Conservation (phyloP, 805 yeast genomes). For the Metschnikowia proteae region DNA sequence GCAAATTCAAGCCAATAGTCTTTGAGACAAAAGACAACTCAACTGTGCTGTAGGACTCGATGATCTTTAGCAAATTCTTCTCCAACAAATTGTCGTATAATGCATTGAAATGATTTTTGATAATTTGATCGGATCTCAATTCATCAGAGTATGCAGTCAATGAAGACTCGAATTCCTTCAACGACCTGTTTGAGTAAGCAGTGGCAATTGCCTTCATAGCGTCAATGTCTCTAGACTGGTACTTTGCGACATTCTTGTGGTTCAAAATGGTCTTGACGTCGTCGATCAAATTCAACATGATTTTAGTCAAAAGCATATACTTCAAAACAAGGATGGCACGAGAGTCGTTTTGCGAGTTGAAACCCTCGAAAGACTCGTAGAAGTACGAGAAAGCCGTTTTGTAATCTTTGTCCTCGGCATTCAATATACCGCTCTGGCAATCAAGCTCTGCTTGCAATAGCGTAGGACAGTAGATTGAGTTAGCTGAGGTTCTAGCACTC, state of each 20-base stretch:
- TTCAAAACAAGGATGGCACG: conserved; percentile 74
- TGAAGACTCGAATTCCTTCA: conserved; percentile 87
- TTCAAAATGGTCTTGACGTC: conserved; percentile 77
- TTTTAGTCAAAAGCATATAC: conserved; percentile 88
- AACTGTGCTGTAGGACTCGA: conserved; percentile 95
- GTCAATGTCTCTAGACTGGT: conserved; percentile 81
- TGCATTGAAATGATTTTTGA: conserved; percentile 87
- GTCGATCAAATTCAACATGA: conserved; percentile 83
- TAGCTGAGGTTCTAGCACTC: conserved; percentile 96
- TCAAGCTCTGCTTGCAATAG: conserved; percentile 90
- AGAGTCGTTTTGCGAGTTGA: conserved; percentile 59
- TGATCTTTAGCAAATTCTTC: conserved; percentile 88
- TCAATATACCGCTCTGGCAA: conserved; percentile 89
- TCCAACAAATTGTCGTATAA: conserved; percentile 89
- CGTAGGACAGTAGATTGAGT: conserved; percentile 94
- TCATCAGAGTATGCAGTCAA: conserved; percentile 67
- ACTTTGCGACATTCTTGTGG: conserved; percentile 65
- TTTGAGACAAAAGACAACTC: conserved; percentile 86
- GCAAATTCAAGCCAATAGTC: conserved; percentile 80
- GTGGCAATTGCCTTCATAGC: conserved; percentile 93
- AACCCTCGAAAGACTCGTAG: conserved; percentile 92
- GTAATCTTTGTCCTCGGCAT: conserved; percentile 96
- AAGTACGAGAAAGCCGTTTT: conserved; percentile 94
- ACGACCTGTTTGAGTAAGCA: conserved; percentile 85
- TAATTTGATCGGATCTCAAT: conserved; percentile 80